These are phyloP conservation scores for Cercophora newfieldiana DNA, from an alignment of 495 filamentous ascomycete genomes.

Conservation along the genomic window DNA sequence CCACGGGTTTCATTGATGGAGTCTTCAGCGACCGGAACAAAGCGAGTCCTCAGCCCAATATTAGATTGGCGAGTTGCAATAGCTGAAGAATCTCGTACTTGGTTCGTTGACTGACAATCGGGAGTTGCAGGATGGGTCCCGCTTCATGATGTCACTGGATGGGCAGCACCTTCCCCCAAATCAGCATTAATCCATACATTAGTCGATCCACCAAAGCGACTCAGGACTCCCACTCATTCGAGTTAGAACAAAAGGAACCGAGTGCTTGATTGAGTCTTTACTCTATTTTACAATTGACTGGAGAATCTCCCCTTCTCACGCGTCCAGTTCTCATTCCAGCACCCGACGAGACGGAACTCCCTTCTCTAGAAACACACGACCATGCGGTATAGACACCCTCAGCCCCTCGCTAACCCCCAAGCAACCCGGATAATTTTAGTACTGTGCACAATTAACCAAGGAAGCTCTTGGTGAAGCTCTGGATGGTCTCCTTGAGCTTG, in stretches of 20 bases:
- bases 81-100: no score
- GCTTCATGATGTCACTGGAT: neutral
- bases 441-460: slow-evolving; percentile 45
- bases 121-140: neutral
- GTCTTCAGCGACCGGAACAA: no score
- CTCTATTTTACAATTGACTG: slow-evolving; percentile 51
- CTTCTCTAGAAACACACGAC: slow-evolving; percentile 48
- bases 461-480: slow-evolving; percentile 93
- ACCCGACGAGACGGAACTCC: slow-evolving; percentile 40
- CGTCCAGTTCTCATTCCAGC: slow-evolving; percentile 41
- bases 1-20: no score
- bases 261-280: slow-evolving; percentile 50
- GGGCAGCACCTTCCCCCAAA: neutral
- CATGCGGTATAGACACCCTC: slow-evolving; percentile 53
- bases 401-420: slow-evolving; percentile 30
- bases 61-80: no score
- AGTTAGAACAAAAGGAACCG: slow-evolving; percentile 49
- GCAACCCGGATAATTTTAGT: slow-evolving; percentile 27
- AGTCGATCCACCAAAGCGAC: neutral
- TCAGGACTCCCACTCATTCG: slow-evolving; percentile 9
- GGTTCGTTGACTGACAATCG: neutral
- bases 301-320: slow-evolving; percentile 41
- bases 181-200: slow-evolving; percentile 1
- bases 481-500: slow-evolving; percentile 77
- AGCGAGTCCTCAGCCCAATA: no score